Evolutionary conservation across 352 stramenopile genomes (phyloP).

Genomic region (Pseudoperonospora humuli): DNA sequence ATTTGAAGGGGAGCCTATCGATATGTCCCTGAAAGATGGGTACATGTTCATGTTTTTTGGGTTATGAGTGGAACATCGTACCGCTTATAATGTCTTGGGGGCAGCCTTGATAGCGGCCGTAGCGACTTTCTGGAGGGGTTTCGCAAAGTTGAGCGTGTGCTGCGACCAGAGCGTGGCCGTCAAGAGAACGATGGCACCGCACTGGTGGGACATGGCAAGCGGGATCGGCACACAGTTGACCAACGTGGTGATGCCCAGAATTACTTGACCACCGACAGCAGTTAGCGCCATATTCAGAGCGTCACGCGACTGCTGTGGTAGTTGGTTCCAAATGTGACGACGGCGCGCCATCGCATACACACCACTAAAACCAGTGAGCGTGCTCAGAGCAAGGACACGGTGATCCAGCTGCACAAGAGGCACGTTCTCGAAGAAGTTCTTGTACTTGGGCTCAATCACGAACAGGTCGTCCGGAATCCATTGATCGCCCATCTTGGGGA

Average conservation of each 20-base stretch:
- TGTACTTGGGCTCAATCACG: slow-evolving; percentile 82
- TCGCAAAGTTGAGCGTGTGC: slow-evolving; percentile 86
- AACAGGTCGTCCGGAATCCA: slow-evolving; percentile 94
- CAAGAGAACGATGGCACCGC: slow-evolving; percentile 92
- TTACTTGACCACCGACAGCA: slow-evolving; percentile 73
- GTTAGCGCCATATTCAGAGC: slow-evolving; percentile 74
- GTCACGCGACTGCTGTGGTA: slow-evolving; percentile 68
- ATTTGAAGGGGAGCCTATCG: too few species aligned
- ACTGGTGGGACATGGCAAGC: slow-evolving; percentile 94
- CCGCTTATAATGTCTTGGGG: slow-evolving; percentile 19
- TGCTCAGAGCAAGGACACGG: slow-evolving; percentile 91
- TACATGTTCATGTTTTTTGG: slow-evolving; percentile 5
- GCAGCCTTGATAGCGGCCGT: slow-evolving; percentile 34
- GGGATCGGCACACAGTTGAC: slow-evolving; percentile 94
- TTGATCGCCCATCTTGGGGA: slow-evolving; percentile 92
- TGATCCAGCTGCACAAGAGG: slow-evolving; percentile 98
- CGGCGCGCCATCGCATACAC: slow-evolving; percentile 65
- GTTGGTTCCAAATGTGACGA: slow-evolving; percentile 75
- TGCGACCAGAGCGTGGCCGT: slow-evolving; percentile 88
- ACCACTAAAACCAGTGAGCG: slow-evolving; percentile 58
- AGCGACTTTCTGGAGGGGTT: slow-evolving; percentile 35
- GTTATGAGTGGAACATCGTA: neutral
- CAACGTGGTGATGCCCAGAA: slow-evolving; percentile 95
- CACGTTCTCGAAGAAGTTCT: slow-evolving; percentile 98
- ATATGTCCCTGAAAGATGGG: neutral